These are phyloP conservation scores for Pleurotus cornucopiae DNA, from an alignment of 768 basidiomycete genomes.

Conservation along the genomic window DNA sequence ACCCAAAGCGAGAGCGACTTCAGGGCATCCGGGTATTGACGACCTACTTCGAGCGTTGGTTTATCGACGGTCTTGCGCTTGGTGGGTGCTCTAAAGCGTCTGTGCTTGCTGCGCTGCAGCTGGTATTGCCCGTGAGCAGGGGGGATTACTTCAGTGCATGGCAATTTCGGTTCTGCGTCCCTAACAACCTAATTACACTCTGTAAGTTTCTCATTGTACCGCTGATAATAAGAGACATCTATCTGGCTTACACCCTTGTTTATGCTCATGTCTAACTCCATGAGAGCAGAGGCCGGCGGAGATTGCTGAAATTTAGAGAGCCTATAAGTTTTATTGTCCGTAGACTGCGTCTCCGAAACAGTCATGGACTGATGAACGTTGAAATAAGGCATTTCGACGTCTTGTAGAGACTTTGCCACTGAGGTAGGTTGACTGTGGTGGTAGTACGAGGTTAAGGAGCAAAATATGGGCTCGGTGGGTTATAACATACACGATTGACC, in stretches of 20 bases:
- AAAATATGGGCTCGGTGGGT: too few relatives aligned
- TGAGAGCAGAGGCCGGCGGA: neutral
- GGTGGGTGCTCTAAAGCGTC: neutral
- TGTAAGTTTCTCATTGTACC: neutral
- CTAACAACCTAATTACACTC: neutral
- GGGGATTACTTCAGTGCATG: too few relatives aligned
- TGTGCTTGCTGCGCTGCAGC: neutral
- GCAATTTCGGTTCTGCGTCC: too few relatives aligned
- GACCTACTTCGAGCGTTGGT: neutral
- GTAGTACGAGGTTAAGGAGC: too few relatives aligned
- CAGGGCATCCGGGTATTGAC: neutral
- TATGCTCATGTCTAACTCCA: neutral
- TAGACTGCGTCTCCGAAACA: too few relatives aligned
- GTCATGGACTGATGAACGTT: too few relatives aligned
- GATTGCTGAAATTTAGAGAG: neutral
- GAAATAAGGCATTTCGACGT: too few relatives aligned
- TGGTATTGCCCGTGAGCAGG: neutral
- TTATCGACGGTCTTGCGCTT: neutral
- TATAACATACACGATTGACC: too few relatives aligned
- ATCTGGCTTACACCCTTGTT: too few relatives aligned
- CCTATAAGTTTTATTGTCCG: neutral
- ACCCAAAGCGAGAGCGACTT: neutral
- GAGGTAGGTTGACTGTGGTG: too few relatives aligned
- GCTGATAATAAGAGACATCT: neutral
- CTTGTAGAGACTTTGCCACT: too few relatives aligned